Evolutionary conservation across 2,329 filamentous ascomycete species (phyloP).

Genomic region (Tolypocladium pustulatum): DNA sequence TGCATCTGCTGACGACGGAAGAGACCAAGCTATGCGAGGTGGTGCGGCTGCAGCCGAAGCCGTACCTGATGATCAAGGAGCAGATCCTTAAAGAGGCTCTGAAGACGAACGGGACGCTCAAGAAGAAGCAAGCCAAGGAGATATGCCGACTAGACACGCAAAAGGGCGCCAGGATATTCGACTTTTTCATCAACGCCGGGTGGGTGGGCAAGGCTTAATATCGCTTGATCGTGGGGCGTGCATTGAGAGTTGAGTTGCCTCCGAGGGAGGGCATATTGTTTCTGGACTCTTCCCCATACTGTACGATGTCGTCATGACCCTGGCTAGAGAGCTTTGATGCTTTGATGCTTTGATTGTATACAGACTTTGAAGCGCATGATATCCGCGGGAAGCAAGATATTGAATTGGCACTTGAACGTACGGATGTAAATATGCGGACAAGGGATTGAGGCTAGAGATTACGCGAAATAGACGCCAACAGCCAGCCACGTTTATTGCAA

Average conservation of each 20-base stretch:
- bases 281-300: neutral
- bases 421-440: neutral
- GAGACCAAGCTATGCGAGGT: conserved; percentile 80
- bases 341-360: neutral
- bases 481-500: neutral
- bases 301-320: neutral
- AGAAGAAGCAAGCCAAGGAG: conserved; percentile 88
- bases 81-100: conserved; percentile 83
- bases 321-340: neutral
- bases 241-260: neutral
- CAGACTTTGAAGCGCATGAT: neutral
- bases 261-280: neutral
- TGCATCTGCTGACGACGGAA: conserved; percentile 75
- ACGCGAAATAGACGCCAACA: neutral
- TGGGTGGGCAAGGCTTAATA: conserved; percentile 76
- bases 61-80: conserved; percentile 91
- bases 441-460: neutral
- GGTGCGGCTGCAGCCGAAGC: conserved; percentile 80
- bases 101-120: conserved; percentile 76
- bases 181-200: conserved; percentile 87
- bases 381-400: neutral
- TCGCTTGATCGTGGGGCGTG: neutral
- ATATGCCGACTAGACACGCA: conserved; percentile 74
- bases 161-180: conserved; percentile 79
- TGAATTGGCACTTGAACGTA: neutral